Base-by-base conservation (phyloP, 169 alveolate genomes). In the Eimeria praecox region DNA sequence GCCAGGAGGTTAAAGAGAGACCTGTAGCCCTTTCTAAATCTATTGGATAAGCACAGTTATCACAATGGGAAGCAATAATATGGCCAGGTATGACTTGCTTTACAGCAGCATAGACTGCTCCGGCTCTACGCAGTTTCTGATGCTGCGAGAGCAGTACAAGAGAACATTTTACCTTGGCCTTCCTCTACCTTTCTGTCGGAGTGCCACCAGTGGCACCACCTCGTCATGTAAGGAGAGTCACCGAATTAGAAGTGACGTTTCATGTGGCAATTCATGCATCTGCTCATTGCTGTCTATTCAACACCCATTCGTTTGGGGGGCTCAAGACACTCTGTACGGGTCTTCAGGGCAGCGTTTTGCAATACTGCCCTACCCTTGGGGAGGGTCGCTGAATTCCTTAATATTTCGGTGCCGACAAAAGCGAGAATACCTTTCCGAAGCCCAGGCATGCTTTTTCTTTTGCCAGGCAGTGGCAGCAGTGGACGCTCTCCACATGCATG, bases 381-480 rank as follows among this genome's bases (percentile, higher is more conserved):
- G 88, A 14, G 88, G 88, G 6, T 78, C 88, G 24, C 88, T 78
- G 35, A 62, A 78, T 66, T 78, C 88, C 14, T 49, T 78, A 4
- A 9, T 78, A 42, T 78, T 78, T 78, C 88, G 88, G 66, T n/a
- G 66, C 38, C 88, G 88, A n/a, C 88, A 78, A 49, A 78, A 22
- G 64, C 22, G 88, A 14, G 88, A 78, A 78, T 78, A 78, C 42
- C 88, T 78, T n/a, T 1, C 66, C 64, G 88, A 78, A 78, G 56
- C 88, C 4, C 88, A 78, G 42, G 88, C 88, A 42, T 78, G 62
- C 42, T 20, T 27, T 44, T 78, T 78, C 88, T 78, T 78, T 30
- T 44, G 64, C 64, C 88, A 78, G 66, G 88, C 88, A 22, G 88
- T 78, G 88, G 88, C 88, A 27, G 88, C 88, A 44, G 88, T 78